phyloP scores from a whole-genome alignment of 306 rosid species.

The Dalbergia cochinchinensis region DNA sequence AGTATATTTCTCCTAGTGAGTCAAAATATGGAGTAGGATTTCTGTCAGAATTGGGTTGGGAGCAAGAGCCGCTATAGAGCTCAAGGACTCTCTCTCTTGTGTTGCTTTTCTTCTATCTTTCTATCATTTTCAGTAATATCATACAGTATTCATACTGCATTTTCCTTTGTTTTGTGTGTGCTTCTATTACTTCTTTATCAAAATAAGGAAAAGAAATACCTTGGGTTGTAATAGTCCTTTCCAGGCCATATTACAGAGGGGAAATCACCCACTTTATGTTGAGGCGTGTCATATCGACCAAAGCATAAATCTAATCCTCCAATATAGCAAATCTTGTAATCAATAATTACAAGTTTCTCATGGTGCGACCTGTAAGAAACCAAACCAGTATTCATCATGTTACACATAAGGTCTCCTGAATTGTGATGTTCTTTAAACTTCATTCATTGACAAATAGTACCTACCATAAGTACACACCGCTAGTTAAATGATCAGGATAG shows the following conservation, averaged over 20 bases:
- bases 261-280: constrained; percentile 89
- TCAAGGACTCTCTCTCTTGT: too few species aligned
- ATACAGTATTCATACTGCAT: too few species aligned
- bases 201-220: constrained; percentile 57
- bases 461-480: constrained; percentile 93
- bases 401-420: constrained; percentile 31
- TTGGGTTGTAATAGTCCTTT: constrained; percentile 97
- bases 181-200: neutral
- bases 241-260: constrained; percentile 95
- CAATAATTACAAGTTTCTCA: constrained; percentile 97
- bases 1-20: too few species aligned
- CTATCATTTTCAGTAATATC: too few species aligned
- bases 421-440: constrained; percentile 40
- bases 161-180: too few species aligned
- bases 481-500: constrained; percentile 89
- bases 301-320: constrained; percentile 99
- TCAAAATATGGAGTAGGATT: too few species aligned
- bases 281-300: constrained; percentile 96
- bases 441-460: constrained; percentile 39
- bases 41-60: too few species aligned
- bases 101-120: too few species aligned
- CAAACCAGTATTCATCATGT: constrained; percentile 50
- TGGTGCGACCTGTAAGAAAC: constrained; percentile 94
- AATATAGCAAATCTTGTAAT: constrained; percentile 90
- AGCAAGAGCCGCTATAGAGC: too few species aligned